phyloP scores from a whole-genome alignment of 768 basidiomycete species.

The Austroboletus eburneus region DNA sequence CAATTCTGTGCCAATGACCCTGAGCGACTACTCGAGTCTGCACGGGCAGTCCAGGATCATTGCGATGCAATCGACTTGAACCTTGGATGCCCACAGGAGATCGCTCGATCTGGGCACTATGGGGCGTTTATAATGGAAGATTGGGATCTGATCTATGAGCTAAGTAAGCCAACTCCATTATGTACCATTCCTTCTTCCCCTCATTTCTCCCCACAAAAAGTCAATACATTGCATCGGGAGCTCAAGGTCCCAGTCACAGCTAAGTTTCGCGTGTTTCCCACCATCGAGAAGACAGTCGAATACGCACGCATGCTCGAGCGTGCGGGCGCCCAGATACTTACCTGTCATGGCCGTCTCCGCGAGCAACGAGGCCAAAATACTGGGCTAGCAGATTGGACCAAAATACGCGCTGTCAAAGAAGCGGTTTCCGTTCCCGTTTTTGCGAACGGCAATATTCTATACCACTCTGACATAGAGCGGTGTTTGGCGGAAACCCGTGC shows the following conservation, averaged over 20 bases:
- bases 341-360: constrained; percentile 87
- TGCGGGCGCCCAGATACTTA: constrained; percentile 92
- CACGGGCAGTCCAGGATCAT: constrained; percentile 66
- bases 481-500: constrained; percentile 84
- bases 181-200: neutral
- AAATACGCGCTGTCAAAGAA: constrained; percentile 88
- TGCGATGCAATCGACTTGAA: constrained; percentile 97
- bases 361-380: constrained; percentile 88
- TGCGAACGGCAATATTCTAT: constrained; percentile 95
- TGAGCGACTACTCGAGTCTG: constrained; percentile 70
- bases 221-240: constrained; percentile 80
- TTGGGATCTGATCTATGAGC: constrained; percentile 80
- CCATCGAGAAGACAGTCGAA: constrained; percentile 80
- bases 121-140: constrained; percentile 93
- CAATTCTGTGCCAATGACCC: constrained; percentile 95
- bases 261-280: constrained; percentile 90
- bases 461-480: constrained; percentile 71
- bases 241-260: constrained; percentile 92
- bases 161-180: constrained; percentile 49
- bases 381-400: constrained; percentile 83
- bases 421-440: constrained; percentile 91
- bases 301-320: constrained; percentile 96
- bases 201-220: constrained; percentile 39
- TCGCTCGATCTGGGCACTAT: constrained; percentile 82
- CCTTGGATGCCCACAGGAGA: constrained; percentile 92